Percentiles rank a stretch among this genome's conserved stretches.
phyloP scores from a whole-genome alignment of 1,284 basidiomycete species.

The Lentinula novae-zelandiae region DNA sequence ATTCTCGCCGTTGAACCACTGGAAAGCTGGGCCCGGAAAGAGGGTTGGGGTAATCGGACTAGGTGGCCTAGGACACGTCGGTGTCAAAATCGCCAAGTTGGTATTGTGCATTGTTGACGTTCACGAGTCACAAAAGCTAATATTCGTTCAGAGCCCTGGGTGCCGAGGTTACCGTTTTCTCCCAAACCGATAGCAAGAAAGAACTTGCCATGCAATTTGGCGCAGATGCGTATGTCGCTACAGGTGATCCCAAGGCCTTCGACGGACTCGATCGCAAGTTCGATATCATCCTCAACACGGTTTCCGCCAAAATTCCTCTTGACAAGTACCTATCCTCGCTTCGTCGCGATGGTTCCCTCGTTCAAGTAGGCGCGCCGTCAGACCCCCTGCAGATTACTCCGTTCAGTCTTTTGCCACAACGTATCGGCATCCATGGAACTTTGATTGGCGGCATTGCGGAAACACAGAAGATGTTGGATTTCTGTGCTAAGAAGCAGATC shows the following conservation, averaged over 20 bases:
- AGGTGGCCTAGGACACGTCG: slow-evolving; percentile 9
- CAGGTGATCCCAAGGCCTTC: slow-evolving; percentile 2
- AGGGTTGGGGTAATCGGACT: slow-evolving; percentile 8
- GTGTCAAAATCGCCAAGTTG: slow-evolving; percentile 9
- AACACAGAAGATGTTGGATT: slow-evolving; percentile 8
- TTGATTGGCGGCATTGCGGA: slow-evolving; percentile 6
- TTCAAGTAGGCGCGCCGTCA: slow-evolving; percentile 2
- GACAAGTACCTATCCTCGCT: slow-evolving; percentile 2
- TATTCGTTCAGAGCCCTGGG: not conserved
- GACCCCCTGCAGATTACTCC: not conserved
- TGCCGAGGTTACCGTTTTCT: slow-evolving; percentile 7
- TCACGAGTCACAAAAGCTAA: not conserved
- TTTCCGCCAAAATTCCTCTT: slow-evolving; percentile 5
- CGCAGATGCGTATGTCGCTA: slow-evolving; percentile 3
- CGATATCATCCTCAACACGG: slow-evolving; percentile 10
- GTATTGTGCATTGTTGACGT: not conserved
- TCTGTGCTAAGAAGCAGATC: slow-evolving; percentile 4
- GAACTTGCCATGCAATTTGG: slow-evolving; percentile 8
- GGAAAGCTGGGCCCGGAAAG: slow-evolving; percentile 8
- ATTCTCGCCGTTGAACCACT: slow-evolving; percentile 10
- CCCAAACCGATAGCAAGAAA: slow-evolving; percentile 9
- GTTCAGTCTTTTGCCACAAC: not conserved
- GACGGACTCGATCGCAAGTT: not conserved
- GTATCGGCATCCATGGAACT: not conserved
- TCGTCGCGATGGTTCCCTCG: slow-evolving; percentile 2